Evolutionary conservation across 371 early-diverging fungal genomes (phyloP), one percentile per base, ranked within the genome.

Genomic region (Syncephalastrum racemosum): DNA sequence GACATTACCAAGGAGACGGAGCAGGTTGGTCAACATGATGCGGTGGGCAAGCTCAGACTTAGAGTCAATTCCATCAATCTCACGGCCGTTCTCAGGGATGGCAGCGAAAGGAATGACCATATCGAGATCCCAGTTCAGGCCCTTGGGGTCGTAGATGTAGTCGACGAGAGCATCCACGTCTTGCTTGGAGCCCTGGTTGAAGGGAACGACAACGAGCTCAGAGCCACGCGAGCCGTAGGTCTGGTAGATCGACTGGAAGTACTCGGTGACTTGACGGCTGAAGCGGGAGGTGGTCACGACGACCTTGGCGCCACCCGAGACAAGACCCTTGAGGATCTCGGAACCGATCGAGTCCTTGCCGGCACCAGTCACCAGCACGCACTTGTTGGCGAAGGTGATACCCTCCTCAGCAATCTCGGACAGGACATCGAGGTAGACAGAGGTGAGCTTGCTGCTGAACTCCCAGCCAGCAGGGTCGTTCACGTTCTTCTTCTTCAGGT

Each of bases 41-140:
- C 94, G 89, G 66, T 92, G 91, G 52, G 96, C 92, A 52, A 97
- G 81, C 77, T 97, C 98, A 40, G 93, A 86, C 66, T 83, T 79
- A 39, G 90, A 88, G 67, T 93, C 95, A 58, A 97, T 88, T 41
- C 77, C 73, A 50, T 90, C 88, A 36, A 97, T 82, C 66, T 96
- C 94, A 67, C 91, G 80, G 53, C 95, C 97, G 42, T 91, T 86
- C 60, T 91, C 96, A 39, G 92, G 83, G 48, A 95, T 89, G 39
- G 98, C 97, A 48, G 96, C 98, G 74, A 97, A 97, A 24, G 98
- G 98, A 68, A 97, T 83, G 56, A 97, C 81, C 66, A 83, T 90
- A 79, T 97, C 98, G 63, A 96, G 85, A 76, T 95, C 93, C 93
- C 93, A 92, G 62, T 84, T 82, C 24, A 97, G 82, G 54, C 92